Evolutionary conservation across 1,284 basidiomycete genomes (phyloP), one percentile per base, ranked within the genome.

Genomic region (Apiotrichum gracile): DNA sequence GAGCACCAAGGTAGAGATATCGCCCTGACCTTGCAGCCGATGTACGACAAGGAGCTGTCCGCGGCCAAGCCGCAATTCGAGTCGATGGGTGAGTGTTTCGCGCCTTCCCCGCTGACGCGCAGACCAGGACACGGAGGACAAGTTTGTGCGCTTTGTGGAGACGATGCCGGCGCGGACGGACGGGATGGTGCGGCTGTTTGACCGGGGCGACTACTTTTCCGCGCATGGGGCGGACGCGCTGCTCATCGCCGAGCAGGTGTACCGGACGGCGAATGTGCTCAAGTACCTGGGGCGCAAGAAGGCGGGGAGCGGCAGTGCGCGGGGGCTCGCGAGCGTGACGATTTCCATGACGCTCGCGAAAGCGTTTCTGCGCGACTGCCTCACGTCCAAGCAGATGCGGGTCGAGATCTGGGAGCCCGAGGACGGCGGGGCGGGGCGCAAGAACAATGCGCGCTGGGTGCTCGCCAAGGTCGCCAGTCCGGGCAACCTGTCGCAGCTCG

Each of bases 381-480:
- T 99, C 51, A 97, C 94, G 3, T 78, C 83, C 19, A 87, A 85
- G 70, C 94, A 98, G 76, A 83, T 99, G 63, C 83, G 88, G 29
- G 83, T 98, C n/a, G 91, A 98, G 76, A 96, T 98, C 52, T 93
- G 86, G 83, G 80, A 77, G 13, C 83, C 86, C 1, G 87, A 88
- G 63, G 78, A 82, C 7, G 85, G 83, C 1, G 68, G 41, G 52
- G 85, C 83, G 12, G 52, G 52, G 2, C 33, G 43, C n/a, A 56
- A 62, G 24, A 87, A 85, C 69, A 82, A 80, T 17, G 72, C 80
- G 61, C 42, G 86, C 83, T 75, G 92, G 91, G 77, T 77, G 27
- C 67, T 96, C 41, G 83, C 84, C 66, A 92, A 91, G 74, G 85
- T 90, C 79, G 90, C 86, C 60, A 55, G 78, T 61, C 96, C 96